Percentiles rank a stretch among this genome's conserved stretches.
These are phyloP conservation scores for Paragyromitra xinjiangensis DNA, from an alignment of 495 filamentous ascomycete species.

Conservation along the genomic window DNA sequence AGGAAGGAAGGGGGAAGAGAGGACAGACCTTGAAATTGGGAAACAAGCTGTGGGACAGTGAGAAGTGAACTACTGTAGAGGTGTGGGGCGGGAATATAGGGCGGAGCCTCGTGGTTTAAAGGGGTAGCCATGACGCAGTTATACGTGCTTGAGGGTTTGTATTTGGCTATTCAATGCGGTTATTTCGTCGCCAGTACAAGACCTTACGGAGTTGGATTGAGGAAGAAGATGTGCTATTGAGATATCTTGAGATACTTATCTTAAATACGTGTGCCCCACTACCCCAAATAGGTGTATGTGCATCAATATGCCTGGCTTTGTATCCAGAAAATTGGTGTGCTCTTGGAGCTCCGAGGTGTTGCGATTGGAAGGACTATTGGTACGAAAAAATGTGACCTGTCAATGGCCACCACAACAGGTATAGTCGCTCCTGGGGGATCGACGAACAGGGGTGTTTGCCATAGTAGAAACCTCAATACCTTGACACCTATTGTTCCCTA, in stretches of 20 bases:
- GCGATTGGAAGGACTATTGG: neutral
- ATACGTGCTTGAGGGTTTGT: neutral
- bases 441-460: no score
- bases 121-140: neutral
- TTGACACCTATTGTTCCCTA: no score
- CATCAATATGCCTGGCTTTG: no score
- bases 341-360: neutral
- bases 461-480: no score
- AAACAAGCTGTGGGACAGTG: slow-evolving; percentile 3
- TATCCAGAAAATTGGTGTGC: no score
- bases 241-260: neutral
- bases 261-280: neutral
- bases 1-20: neutral
- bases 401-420: neutral
- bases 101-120: neutral
- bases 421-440: no score
- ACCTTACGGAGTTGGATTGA: neutral
- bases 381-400: neutral
- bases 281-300: no score
- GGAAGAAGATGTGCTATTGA: neutral
- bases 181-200: neutral
- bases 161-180: neutral
- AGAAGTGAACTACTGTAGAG: slow-evolving; percentile 3
- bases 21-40: slow-evolving; percentile 11
- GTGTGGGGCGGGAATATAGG: slow-evolving; percentile 20